Evolutionary conservation across 1,139 yeast genomes (phyloP).

Genomic region (Nakaseomyces delphensis): DNA sequence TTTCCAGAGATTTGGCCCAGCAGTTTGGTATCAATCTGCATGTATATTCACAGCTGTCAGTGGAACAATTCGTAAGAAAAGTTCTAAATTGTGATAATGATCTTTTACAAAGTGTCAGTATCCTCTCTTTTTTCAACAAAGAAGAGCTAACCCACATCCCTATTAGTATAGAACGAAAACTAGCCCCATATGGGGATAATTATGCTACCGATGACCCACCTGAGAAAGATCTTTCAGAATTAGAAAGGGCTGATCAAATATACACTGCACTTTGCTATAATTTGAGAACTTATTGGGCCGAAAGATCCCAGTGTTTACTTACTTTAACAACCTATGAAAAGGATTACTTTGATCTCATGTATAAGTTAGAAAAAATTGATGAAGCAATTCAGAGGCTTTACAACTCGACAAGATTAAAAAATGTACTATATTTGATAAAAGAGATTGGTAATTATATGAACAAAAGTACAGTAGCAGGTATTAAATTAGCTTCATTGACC

Average conservation of each 20-base stretch:
- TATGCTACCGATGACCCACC: constrained; percentile 39
- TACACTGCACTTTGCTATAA: constrained; percentile 73
- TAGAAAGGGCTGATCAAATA: constrained; percentile 75
- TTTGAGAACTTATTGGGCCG: constrained; percentile 74
- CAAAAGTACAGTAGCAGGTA: constrained; percentile 81
- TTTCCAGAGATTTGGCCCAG: constrained; percentile 75
- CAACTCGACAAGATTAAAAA: constrained; percentile 54
- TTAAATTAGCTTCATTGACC: constrained; percentile 72
- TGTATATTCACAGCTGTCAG: constrained; percentile 56
- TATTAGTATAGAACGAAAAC: constrained; percentile 51
- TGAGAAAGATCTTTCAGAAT: constrained; percentile 48
- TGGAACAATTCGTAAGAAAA: constrained; percentile 53
- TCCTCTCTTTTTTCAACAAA: constrained; percentile 72
- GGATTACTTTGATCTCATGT: constrained; percentile 62
- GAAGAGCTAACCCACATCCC: constrained; percentile 69
- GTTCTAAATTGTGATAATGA: constrained; percentile 67
- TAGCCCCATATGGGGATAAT: constrained; percentile 63
- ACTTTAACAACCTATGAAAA: constrained; percentile 59
- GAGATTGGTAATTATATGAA: constrained; percentile 93
- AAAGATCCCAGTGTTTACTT: constrained; percentile 71
- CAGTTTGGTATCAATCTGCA: constrained; percentile 91
- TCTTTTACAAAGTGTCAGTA: constrained; percentile 56
- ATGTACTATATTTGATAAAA: constrained; percentile 65
- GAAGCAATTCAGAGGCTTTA: constrained; percentile 55
- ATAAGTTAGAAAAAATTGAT: constrained; percentile 58